These are phyloP conservation scores for Ananas comosus DNA, from an alignment of 176 grass and related monocot genomes.

Conservation along the genomic window DNA sequence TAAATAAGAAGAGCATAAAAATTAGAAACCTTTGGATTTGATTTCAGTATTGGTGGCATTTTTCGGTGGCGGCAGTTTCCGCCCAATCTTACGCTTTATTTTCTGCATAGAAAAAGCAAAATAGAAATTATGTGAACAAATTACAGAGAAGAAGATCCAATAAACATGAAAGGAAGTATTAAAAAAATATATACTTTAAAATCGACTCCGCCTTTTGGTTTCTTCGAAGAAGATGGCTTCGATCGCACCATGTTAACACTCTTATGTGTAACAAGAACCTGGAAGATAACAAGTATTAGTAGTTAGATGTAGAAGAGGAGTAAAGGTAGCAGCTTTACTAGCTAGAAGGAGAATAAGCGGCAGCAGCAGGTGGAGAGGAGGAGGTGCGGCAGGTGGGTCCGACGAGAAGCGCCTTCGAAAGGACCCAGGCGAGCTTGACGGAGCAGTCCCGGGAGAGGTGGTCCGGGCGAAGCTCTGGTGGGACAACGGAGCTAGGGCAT, in stretches of 20 bases:
- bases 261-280: too few relatives aligned
- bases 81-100: constrained; percentile 75
- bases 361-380: too few relatives aligned
- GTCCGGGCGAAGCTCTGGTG: too few relatives aligned
- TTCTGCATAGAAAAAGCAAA: constrained; percentile 39
- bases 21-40: constrained; percentile 59
- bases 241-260: neutral
- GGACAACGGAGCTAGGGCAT: too few relatives aligned
- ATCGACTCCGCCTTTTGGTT: constrained; percentile 45
- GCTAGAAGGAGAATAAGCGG: too few relatives aligned
- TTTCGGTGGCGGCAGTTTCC: constrained; percentile 72
- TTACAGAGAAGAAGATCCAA: neutral
- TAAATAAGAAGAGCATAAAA: neutral
- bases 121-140: neutral
- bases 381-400: too few relatives aligned
- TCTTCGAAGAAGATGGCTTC: constrained; percentile 24
- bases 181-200: constrained; percentile 41
- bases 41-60: constrained; percentile 86
- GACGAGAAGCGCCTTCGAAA: too few relatives aligned
- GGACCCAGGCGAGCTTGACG: too few relatives aligned
- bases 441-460: too few relatives aligned
- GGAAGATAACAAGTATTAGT: too few relatives aligned
- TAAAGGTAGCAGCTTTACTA: too few relatives aligned
- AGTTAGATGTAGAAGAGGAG: too few relatives aligned
- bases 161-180: neutral